These are phyloP conservation scores for Berberis vulgaris DNA, from an alignment of 164 flowering plant species.

Conservation along the genomic window DNA sequence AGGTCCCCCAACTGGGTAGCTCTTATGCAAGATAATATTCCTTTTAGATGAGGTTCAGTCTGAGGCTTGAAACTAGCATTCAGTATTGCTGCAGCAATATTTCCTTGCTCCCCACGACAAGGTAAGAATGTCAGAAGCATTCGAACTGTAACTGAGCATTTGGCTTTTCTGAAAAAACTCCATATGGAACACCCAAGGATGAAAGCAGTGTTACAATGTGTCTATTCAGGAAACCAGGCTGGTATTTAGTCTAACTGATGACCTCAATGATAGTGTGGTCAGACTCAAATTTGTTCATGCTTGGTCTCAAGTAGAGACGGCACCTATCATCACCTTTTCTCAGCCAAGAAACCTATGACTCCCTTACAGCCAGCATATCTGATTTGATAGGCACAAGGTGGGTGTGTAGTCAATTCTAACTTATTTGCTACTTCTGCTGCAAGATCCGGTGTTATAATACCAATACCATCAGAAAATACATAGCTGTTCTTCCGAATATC, in stretches of 20 bases:
- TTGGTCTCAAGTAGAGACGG: slow-evolving; percentile 56
- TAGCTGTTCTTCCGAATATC: slow-evolving; percentile 66
- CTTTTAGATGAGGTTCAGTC: slow-evolving; percentile 71
- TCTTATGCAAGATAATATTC: slow-evolving; percentile 72
- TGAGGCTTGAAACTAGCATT: slow-evolving; percentile 84
- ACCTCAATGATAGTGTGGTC: slow-evolving; percentile 66
- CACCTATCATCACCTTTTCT: slow-evolving; percentile 29
- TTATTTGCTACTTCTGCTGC: slow-evolving; percentile 69
- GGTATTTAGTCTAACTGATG: slow-evolving; percentile 89
- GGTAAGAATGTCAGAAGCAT: slow-evolving; percentile 73
- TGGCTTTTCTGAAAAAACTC: slow-evolving; percentile 47
- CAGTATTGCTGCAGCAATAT: slow-evolving; percentile 80
- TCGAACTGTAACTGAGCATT: slow-evolving; percentile 57
- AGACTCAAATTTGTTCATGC: slow-evolving; percentile 81
- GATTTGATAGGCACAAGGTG: slow-evolving; percentile 87
- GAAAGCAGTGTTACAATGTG: slow-evolving; percentile 83
- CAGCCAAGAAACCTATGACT: slow-evolving; percentile 86
- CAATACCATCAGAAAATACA: slow-evolving; percentile 94
- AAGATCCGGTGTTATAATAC: slow-evolving; percentile 75
- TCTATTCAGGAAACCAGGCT: slow-evolving; percentile 89
- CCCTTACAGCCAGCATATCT: slow-evolving; percentile 95
- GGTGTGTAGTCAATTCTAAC: slow-evolving; percentile 40
- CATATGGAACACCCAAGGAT: slow-evolving; percentile 56
- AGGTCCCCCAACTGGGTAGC: slow-evolving; percentile 83
- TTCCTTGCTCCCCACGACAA: slow-evolving; percentile 67